These are phyloP conservation scores for Xylariomycetidae sp. DNA, from an alignment of 2,329 filamentous ascomycete genomes.

Conservation along the genomic window DNA sequence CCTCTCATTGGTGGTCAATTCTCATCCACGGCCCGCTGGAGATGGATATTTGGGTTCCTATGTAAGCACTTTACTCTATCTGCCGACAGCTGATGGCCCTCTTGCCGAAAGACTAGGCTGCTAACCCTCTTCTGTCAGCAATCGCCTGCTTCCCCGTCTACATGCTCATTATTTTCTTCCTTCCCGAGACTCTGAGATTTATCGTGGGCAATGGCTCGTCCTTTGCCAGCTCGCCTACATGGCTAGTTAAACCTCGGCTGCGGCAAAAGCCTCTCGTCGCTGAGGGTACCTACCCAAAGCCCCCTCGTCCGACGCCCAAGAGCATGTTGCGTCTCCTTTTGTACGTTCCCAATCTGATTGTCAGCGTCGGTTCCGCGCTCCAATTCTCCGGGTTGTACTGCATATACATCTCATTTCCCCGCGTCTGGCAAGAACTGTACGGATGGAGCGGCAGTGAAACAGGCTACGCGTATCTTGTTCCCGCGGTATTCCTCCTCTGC, in stretches of 20 bases:
- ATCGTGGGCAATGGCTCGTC: conserved; percentile 37
- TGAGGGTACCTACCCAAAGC: conserved; percentile 7
- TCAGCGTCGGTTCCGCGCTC: conserved; percentile 7
- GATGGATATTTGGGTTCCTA: conserved; percentile 40
- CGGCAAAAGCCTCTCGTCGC: conserved; percentile 8
- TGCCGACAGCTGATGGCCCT: conserved; percentile 36
- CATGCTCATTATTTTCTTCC: conserved; percentile 26
- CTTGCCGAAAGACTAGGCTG: too few relatives aligned
- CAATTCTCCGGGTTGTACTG: conserved; percentile 9
- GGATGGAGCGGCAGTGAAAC: conserved; percentile 9
- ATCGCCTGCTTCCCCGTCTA: conserved; percentile 26
- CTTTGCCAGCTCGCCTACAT: conserved; percentile 11
- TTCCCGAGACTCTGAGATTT: conserved; percentile 41
- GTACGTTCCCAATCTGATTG: conserved; percentile 13
- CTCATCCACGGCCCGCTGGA: conserved; percentile 30
- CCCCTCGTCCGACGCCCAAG: conserved; percentile 5
- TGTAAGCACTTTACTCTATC: conserved; percentile 19
- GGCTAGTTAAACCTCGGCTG: conserved; percentile 6
- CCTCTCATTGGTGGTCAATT: conserved; percentile 38
- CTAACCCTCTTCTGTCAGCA: conserved; percentile 14
- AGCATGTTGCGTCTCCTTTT: conserved; percentile 13
- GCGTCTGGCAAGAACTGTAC: conserved; percentile 9
- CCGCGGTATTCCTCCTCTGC: conserved; percentile 7
- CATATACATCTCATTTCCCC: conserved; percentile 8
- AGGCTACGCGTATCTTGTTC: conserved; percentile 7